phyloP scores from a whole-genome alignment of 345 rosid species.

The Populus tremula region DNA sequence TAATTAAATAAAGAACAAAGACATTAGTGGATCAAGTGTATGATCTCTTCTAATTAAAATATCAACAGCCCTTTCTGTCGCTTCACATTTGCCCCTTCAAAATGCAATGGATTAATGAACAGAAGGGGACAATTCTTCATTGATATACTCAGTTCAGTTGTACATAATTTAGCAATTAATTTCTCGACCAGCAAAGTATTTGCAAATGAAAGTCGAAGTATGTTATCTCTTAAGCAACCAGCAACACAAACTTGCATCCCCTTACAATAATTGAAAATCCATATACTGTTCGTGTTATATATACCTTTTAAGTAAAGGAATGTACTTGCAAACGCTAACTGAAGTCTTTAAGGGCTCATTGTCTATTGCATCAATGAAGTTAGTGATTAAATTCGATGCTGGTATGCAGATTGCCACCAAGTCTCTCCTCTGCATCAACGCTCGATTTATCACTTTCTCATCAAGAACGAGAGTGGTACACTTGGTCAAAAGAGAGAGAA shows the following conservation, averaged over 20 bases:
- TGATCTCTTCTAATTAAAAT: not conserved
- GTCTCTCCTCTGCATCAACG: constrained; percentile 16
- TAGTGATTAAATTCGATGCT: constrained; percentile 1
- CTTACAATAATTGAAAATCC: constrained; percentile 7
- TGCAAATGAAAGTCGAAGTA: not conserved
- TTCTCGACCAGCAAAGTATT: not conserved
- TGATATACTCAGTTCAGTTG: not conserved
- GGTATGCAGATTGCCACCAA: not conserved
- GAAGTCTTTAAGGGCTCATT: constrained; percentile 6
- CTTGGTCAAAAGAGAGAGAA: not conserved
- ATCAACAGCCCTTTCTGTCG: constrained; percentile 6
- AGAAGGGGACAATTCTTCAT: not conserved
- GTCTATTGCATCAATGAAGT: constrained; percentile 13
- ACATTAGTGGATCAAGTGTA: not conserved
- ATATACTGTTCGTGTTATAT: constrained; percentile 8
- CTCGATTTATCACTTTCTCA: not conserved
- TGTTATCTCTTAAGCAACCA: not conserved
- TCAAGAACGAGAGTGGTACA: not conserved
- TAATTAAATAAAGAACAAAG: not conserved
- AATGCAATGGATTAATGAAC: constrained; percentile 8
- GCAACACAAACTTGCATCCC: constrained; percentile 5
- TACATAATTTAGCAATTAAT: not conserved
- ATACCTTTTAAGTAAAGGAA: constrained; percentile 12
- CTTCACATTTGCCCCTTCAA: constrained; percentile 18
- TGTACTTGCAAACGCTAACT: not conserved